Evolutionary conservation across 108 stramenopile species (phyloP).

Genomic region (Conticribra weissflogii): DNA sequence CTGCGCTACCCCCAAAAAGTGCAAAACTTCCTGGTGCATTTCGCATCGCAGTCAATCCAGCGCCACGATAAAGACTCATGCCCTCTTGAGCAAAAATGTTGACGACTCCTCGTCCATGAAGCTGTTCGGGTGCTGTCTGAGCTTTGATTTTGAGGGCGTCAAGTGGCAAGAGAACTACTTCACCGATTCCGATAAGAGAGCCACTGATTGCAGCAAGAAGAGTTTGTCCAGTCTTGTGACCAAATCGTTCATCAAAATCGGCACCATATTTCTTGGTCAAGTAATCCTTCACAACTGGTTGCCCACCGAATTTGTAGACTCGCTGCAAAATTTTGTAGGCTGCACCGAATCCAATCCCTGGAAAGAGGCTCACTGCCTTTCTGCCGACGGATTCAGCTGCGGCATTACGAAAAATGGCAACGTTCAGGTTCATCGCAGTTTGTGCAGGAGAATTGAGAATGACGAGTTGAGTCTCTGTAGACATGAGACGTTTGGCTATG

Average conservation of each 20-base stretch:
- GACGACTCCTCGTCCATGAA: conserved; percentile 67
- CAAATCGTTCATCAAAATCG: conserved; percentile 61
- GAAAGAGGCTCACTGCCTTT: conserved; percentile 70
- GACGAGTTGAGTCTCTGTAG: conserved; percentile 50
- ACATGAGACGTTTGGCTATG: conserved; percentile 62
- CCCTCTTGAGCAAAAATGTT: conserved; percentile 71
- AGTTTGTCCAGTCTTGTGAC: conserved; percentile 64
- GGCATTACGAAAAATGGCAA: conserved; percentile 58
- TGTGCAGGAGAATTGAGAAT: conserved; percentile 35
- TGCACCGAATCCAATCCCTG: conserved; percentile 80
- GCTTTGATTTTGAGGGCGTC: conserved; percentile 87
- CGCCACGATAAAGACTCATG: conserved; percentile 65
- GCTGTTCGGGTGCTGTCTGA: conserved; percentile 73
- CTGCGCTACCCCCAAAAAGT: conserved; percentile 75
- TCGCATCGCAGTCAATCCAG: conserved; percentile 71
- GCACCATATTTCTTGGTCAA: conserved; percentile 58
- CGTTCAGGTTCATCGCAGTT: conserved; percentile 57
- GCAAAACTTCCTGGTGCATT: conserved; percentile 86
- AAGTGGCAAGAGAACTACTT: conserved; percentile 77
- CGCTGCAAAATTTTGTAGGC: conserved; percentile 86
- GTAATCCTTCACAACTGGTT: conserved; percentile 67
- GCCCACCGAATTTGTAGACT: conserved; percentile 82
- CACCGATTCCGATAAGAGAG: conserved; percentile 77
- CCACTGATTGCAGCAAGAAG: conserved; percentile 71
- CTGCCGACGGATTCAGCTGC: conserved; percentile 35